These are phyloP conservation scores for Bisporella sp. DNA, from an alignment of 2,329 filamentous ascomycete genomes.

Conservation along the genomic window DNA sequence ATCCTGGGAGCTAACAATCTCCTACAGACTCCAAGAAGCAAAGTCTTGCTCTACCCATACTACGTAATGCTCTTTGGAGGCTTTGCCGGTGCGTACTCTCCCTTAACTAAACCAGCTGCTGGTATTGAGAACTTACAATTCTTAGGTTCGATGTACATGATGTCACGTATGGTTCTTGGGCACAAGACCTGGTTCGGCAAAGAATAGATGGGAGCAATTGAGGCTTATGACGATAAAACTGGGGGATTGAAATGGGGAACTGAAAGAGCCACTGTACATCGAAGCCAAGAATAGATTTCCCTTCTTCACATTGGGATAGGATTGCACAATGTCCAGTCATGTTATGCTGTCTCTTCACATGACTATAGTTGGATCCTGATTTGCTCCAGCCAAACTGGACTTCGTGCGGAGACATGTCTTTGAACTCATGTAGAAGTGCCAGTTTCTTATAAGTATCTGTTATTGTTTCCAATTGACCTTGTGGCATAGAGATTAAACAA, in stretches of 20 bases:
- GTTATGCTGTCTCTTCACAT: too few relatives aligned
- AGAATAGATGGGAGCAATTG: constrained; percentile 32
- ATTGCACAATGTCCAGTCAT: too few relatives aligned
- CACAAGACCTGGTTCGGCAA: constrained; percentile 73
- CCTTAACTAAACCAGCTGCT: neutral
- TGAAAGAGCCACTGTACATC: constrained; percentile 13
- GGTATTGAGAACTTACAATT: neutral
- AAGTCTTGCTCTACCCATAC: constrained; percentile 61
- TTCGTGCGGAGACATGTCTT: too few relatives aligned
- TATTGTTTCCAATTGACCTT: too few relatives aligned
- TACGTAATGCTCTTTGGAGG: constrained; percentile 56
- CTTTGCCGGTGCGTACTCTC: constrained; percentile 47
- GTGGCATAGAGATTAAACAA: too few relatives aligned
- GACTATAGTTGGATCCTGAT: too few relatives aligned
- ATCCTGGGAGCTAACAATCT: constrained; percentile 1
- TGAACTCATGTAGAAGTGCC: too few relatives aligned
- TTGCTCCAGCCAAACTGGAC: too few relatives aligned
- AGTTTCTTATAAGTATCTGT: too few relatives aligned
- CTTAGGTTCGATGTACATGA: constrained; percentile 56
- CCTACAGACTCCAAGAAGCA: constrained; percentile 56
- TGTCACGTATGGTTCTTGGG: constrained; percentile 64
- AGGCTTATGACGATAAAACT: neutral
- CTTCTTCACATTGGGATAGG: neutral
- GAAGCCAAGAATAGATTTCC: constrained; percentile 5
- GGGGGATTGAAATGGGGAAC: constrained; percentile 1